Percentiles rank a stretch among this genome's conserved stretches.
These are phyloP conservation scores for Trypanosoma mega DNA, from an alignment of 208 protist genomes.

Conservation along the genomic window DNA sequence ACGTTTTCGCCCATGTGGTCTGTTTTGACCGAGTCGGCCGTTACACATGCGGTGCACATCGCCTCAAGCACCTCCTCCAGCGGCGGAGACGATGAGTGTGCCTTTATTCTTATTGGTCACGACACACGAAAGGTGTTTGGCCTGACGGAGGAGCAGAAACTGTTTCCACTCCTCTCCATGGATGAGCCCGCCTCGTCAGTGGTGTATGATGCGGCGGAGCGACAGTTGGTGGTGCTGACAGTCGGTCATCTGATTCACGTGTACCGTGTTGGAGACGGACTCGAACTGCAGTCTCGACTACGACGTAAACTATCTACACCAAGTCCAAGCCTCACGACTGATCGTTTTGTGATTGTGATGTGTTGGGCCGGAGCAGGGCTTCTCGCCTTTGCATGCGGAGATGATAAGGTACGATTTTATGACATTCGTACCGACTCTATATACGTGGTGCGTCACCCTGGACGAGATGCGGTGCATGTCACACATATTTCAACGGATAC, in stretches of 20 bases:
- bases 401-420: constrained; percentile 83
- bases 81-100: constrained; percentile 55
- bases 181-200: constrained; percentile 53
- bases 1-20: constrained; percentile 65
- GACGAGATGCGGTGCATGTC: constrained; percentile 39
- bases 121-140: constrained; percentile 35
- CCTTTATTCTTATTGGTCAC: constrained; percentile 60
- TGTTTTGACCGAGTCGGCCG: constrained; percentile 40
- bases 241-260: constrained; percentile 59
- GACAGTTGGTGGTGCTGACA: constrained; percentile 68
- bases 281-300: constrained; percentile 39
- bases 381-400: constrained; percentile 76
- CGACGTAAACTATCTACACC: constrained; percentile 75
- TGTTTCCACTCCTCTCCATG: constrained; percentile 45
- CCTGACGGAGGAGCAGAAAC: constrained; percentile 70
- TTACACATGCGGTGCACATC: constrained; percentile 54
- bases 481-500: constrained; percentile 45
- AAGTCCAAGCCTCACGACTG: constrained; percentile 12
- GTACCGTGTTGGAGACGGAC: constrained; percentile 49
- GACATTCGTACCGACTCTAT: constrained; percentile 73
- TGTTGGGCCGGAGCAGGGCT: constrained; percentile 65
- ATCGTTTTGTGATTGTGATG: constrained; percentile 56
- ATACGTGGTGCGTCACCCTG: constrained; percentile 64
- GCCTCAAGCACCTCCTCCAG: not conserved
- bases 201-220: constrained; percentile 64